Evolutionary conservation across 805 yeast genomes (phyloP).

Genomic region (Ogataea naganishii): DNA sequence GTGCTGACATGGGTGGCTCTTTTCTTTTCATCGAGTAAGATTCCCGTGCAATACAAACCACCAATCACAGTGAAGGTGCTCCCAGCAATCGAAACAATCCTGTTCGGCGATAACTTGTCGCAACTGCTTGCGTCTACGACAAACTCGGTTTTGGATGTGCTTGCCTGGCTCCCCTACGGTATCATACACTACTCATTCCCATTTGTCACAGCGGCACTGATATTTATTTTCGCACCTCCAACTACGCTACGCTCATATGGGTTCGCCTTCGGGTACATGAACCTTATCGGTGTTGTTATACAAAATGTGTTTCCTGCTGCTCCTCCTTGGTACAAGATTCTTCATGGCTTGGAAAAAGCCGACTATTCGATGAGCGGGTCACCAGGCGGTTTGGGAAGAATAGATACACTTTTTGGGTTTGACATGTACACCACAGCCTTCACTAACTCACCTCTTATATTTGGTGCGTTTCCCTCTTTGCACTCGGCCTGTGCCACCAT

Average conservation of each 20-base stretch:
- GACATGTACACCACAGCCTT: slow-evolving; percentile 81
- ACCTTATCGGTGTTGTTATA: slow-evolving; percentile 71
- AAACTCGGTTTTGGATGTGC: slow-evolving; percentile 56
- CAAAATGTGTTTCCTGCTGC: slow-evolving; percentile 89
- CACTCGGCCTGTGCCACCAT: slow-evolving; percentile 93
- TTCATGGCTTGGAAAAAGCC: slow-evolving; percentile 84
- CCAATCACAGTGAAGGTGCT: slow-evolving; percentile 81
- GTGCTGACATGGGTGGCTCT: slow-evolving; percentile 81
- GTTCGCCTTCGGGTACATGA: slow-evolving; percentile 93
- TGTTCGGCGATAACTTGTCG: slow-evolving; percentile 87
- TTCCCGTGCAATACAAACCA: slow-evolving; percentile 71
- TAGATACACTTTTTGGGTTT: slow-evolving; percentile 69
- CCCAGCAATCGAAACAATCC: slow-evolving; percentile 88
- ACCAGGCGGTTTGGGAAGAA: slow-evolving; percentile 90
- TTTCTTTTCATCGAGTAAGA: slow-evolving; percentile 68
- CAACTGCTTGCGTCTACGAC: slow-evolving; percentile 75
- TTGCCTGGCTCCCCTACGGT: slow-evolving; percentile 96
- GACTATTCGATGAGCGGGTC: slow-evolving; percentile 87
- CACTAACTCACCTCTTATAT: slow-evolving; percentile 80
- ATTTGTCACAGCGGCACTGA: slow-evolving; percentile 67
- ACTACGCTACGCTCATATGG: slow-evolving; percentile 74
- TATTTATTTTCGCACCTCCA: slow-evolving; percentile 90
- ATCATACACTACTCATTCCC: slow-evolving; percentile 86
- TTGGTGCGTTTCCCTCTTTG: slow-evolving; percentile 71
- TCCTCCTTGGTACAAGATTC: slow-evolving; percentile 92